Base-by-base conservation (phyloP, 805 yeast species). In the Kodamaea sagamina region DNA sequence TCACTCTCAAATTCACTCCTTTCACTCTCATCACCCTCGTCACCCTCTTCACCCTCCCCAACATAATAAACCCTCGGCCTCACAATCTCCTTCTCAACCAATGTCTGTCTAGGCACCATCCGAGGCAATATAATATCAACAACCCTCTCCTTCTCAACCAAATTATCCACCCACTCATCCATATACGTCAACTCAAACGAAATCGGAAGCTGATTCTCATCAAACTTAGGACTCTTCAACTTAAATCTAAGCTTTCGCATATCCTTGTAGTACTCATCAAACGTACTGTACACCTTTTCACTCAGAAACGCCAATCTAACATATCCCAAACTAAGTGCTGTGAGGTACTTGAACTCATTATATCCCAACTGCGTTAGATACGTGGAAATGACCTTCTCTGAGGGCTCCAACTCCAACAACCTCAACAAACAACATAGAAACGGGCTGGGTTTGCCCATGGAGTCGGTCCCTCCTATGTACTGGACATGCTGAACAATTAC, bases 361-460 rank as follows among this genome's bases (percentile, higher is more conserved):
- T 53, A 61, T 43, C 83, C 80, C 39, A 70, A 65, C 52, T 90
- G 93, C 2, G 60, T 60, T 9, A 84, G 63, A 48, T 78, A 74
- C 42, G 80, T 74, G 12, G 66, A 56, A 2, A 86, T 56, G 4
- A 87, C 78, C 4, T 79, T 86, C 8, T 57, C 54, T 1, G 73
- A 53, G 0, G 97, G 97, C 48, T 79, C 79, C 12, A 93, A 62
- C 60, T 92, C 95, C 4, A 90, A 69, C 45, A 92, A 59, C 49
- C 92, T 81, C 55, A 88, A 78, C 25, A 89, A 61, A 35, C 95
- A 71, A 55, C 95, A 82, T n/a, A 87, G 58, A 52, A 88, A 89
- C 10, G 82, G 83, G 12, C 85, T 70, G 0, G 95, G 93, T 47
- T 79, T 63, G 24, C 80, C 79, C 16, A 65, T 67, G 11, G 72